Base-by-base conservation (phyloP, 441 rosid species). In the Brassica balearica region DNA sequence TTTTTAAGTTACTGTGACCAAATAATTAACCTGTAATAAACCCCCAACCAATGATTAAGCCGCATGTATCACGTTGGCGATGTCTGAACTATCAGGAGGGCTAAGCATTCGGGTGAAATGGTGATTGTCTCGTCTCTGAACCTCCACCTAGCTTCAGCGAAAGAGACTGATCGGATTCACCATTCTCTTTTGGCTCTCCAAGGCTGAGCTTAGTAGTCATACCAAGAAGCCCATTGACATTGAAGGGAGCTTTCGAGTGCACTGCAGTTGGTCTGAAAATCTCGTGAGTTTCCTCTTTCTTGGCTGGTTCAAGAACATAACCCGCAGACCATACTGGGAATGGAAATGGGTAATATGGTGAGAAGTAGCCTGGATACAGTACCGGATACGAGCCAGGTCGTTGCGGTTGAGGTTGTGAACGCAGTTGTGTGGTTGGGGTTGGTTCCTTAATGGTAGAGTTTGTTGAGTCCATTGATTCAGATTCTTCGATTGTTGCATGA, bases 381-480 rank as follows among this genome's bases (percentile, higher is more conserved):
- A 91, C 84, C 2, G 97, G 97, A 85, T 22, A 94, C 85, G 80
- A 87, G 82, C 81, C 80, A 75, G 63, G 92, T 46, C 59, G 91
- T 6, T 78, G 71, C 73, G 65, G 77, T 32, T 91, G 93, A 1
- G 67, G 72, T 29, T 80, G 82, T 65, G 83, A 87, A 14, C 78
- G 72, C 74, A 68, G 67, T 62, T 89, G 92, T 3, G 78, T 79
- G 71, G 81, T 71, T 71, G 84, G 87, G 3, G 76, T 70, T 29
- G 88, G 74, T 48, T 92, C 97, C 60, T 85, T 90, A 0, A 81
- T 87, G 6, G 91, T 90, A 11, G 96, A 90, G 88, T 89, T 89
- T 75, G 91, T 86, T 22, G 98, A 95, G 79, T 95, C 95, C 98
- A 95, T 95, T 41, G 97, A 92, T 81, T 92, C 96, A 38, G 90